These are phyloP conservation scores for Phytophthora citrophthora DNA, from an alignment of 352 stramenopile species.

Conservation along the genomic window DNA sequence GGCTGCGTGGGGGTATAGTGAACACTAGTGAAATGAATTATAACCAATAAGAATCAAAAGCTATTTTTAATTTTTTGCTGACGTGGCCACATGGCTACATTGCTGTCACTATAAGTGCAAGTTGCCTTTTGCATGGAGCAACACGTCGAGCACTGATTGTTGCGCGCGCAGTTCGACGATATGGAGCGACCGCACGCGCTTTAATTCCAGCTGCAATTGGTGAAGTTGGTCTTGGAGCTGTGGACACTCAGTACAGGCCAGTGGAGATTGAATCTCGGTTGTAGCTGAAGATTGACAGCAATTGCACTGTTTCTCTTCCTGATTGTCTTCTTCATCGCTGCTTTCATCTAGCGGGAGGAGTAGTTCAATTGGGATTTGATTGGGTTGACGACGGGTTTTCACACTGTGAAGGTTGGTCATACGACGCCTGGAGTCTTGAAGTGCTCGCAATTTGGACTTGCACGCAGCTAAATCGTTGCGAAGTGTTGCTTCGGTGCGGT, in stretches of 20 bases:
- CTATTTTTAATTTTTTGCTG: constrained; percentile 6
- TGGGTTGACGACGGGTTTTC: constrained; percentile 3
- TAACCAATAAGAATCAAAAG: constrained; percentile 14
- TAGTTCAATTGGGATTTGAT: constrained; percentile 26
- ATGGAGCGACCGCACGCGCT: constrained; percentile 38
- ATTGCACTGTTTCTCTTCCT: constrained; percentile 6
- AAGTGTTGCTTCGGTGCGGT: constrained; percentile 40
- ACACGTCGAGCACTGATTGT: constrained; percentile 23
- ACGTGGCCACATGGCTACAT: constrained; percentile 33
- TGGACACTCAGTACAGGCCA: constrained; percentile 28
- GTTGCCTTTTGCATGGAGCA: constrained; percentile 18
- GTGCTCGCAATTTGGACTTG: constrained; percentile 27
- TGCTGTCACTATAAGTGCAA: constrained; percentile 11
- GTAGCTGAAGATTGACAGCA: neutral
- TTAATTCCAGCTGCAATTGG: constrained; percentile 31
- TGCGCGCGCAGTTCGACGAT: constrained; percentile 45
- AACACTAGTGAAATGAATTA: constrained; percentile 13
- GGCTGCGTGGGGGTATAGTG: constrained; percentile 9
- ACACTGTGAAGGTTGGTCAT: neutral
- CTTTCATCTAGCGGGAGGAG: constrained; percentile 30
- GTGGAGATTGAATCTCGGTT: constrained; percentile 1
- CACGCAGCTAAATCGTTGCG: constrained; percentile 29
- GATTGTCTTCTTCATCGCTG: constrained; percentile 25
- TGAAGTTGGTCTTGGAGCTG: constrained; percentile 28
- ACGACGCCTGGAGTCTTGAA: constrained; percentile 27